Evolutionary conservation across 768 basidiomycete genomes (phyloP).

Genomic region (Nidularia sp.): DNA sequence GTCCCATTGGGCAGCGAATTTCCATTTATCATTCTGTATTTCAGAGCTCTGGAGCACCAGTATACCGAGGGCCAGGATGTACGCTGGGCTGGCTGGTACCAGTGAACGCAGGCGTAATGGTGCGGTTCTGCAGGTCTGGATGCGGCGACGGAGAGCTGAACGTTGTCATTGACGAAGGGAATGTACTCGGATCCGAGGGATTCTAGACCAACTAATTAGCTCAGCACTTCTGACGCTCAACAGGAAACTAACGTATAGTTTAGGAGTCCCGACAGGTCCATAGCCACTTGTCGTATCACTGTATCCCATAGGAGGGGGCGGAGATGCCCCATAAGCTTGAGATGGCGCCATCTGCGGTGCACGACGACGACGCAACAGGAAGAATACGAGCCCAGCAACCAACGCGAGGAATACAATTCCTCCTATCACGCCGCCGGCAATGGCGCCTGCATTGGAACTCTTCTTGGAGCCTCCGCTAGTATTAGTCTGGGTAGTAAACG

Average conservation of each 20-base stretch:
- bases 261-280: conserved; percentile 19
- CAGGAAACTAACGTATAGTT: conserved; percentile 31
- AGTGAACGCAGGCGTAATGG: conserved; percentile 6
- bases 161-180: conserved; percentile 12
- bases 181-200: conserved; percentile 38
- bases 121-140: background rate
- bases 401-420: conserved; percentile 44
- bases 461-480: conserved; percentile 7
- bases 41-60: conserved; percentile 26
- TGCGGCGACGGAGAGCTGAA: conserved; percentile 7
- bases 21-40: too few relatives aligned
- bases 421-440: conserved; percentile 63
- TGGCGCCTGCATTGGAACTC: conserved; percentile 39
- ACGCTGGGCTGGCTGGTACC: conserved; percentile 10
- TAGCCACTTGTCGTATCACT: conserved; percentile 11
- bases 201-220: conserved; percentile 15
- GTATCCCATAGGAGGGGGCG: conserved; percentile 15
- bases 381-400: conserved; percentile 24
- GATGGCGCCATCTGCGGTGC: conserved; percentile 14
- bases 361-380: conserved; percentile 21
- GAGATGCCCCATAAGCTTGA: conserved; percentile 8
- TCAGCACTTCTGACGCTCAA: background rate
- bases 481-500: conserved; percentile 7
- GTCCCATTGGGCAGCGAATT: too few relatives aligned
- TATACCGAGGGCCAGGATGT: conserved; percentile 16